Base-by-base conservation (phyloP, 1,284 basidiomycete species). In the Neolentinus lepideus region DNA sequence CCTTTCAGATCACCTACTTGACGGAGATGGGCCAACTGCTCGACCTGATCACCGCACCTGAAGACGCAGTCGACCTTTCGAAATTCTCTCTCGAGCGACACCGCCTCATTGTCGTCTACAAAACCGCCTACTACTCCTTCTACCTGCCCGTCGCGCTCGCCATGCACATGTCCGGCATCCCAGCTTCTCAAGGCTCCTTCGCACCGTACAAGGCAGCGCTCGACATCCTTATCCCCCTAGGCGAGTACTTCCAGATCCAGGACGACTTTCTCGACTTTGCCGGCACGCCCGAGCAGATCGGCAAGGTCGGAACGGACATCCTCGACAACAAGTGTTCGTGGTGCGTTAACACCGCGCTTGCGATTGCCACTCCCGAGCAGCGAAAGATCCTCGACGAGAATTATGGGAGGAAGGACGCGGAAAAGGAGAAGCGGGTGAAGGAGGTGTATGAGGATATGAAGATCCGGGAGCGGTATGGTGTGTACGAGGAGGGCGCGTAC, bases 241-340 rank as follows among this genome's bases (percentile, higher is more conserved):
- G 97, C 57, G 94, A 97, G 72, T 99, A 98, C 75, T 99, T 98
- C 85, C 96, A 99, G 75, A 83, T 97, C 52, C 96, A 99, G 72
- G 96, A 99, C 72, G 97, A 99, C 72, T 98, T 90, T 74, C 84
- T 99, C 62, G 96, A 99, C 73, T 97, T 87, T 68, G 89, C 89
- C 53, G 94, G 89, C 11, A 83, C 91, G 1, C 92, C 94, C 0
- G 93, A 95, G 74, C 82, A 91, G 63, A 91, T 98, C 56, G 97
- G 96, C 60, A 99, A 99, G 77, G 84, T 98, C 61, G 97, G 96
- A 29, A 98, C 96, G 21, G 97, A 99, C 71, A 99, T 99, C 66
- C 73, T 97, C 57, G 96, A 99, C 75, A 98, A 98, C 84, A 99
- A 99, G 76, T 99, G 97, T 75, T 92, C 90, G 43, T 99, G 96